A percentile compares a stretch with the other conserved stretches of the same genome.
Evolutionary conservation across 768 basidiomycete genomes (phyloP).

Genomic region (Podaxis sp.): DNA sequence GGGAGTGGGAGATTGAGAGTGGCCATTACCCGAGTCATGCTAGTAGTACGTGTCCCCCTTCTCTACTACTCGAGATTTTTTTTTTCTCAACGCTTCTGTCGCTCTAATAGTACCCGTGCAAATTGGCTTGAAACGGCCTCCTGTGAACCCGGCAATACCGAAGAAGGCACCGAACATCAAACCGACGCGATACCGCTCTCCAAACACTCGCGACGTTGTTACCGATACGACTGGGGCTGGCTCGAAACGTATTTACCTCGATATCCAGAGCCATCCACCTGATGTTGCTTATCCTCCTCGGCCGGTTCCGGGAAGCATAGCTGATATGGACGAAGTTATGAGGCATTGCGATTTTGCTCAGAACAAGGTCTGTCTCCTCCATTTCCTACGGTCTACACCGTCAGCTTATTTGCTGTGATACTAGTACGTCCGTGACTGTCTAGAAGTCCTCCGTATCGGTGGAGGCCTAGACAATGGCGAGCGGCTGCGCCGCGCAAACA

Average conservation of each 20-base stretch:
- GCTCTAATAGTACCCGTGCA: slow-evolving; percentile 51
- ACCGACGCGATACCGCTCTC: slow-evolving; percentile 46
- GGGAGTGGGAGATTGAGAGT: slow-evolving; percentile 90
- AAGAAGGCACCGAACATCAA: slow-evolving; percentile 38
- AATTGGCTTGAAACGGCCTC: slow-evolving; percentile 50
- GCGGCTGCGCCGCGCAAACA: slow-evolving; percentile 64
- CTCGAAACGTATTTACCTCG: slow-evolving; percentile 70
- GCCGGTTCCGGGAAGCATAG: slow-evolving; percentile 74
- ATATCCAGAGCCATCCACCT: slow-evolving; percentile 54
- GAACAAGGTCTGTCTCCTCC: slow-evolving; percentile 46
- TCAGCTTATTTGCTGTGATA: not conserved
- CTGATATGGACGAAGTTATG: slow-evolving; percentile 86
- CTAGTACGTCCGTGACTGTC: slow-evolving; percentile 92
- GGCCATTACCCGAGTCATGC: slow-evolving; percentile 82
- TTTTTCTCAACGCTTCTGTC: not conserved
- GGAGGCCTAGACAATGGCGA: slow-evolving; percentile 78
- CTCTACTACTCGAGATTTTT: not conserved
- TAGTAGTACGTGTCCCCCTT: slow-evolving; percentile 45
- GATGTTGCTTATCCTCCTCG: slow-evolving; percentile 79
- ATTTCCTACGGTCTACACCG: slow-evolving; percentile 5
- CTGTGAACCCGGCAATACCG: slow-evolving; percentile 66
- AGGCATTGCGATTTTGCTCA: slow-evolving; percentile 80
- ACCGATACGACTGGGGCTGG: slow-evolving; percentile 63
- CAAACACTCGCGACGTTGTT: slow-evolving; percentile 35
- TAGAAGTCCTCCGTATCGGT: slow-evolving; percentile 84